phyloP scores from a whole-genome alignment of 495 filamentous ascomycete species.

The Monascus purpureus region DNA sequence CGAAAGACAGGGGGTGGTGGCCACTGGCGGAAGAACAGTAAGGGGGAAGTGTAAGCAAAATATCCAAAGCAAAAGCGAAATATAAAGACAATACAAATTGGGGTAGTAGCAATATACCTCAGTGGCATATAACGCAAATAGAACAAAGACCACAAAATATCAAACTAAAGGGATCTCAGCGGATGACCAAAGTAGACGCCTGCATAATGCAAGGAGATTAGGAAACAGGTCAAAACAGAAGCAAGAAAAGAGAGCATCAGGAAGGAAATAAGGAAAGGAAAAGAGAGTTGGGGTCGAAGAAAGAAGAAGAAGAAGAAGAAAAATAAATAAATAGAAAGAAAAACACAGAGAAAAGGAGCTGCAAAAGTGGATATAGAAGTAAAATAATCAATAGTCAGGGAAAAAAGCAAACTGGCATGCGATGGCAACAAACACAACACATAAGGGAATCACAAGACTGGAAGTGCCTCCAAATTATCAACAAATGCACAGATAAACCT shows the following conservation, averaged over 20 bases:
- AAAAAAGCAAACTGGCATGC: too few relatives aligned
- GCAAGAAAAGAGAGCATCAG: slow-evolving; percentile 13
- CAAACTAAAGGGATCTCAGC: slow-evolving; percentile 23
- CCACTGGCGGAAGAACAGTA: not conserved
- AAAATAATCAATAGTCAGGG: too few relatives aligned
- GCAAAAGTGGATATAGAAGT: slow-evolving; percentile 1
- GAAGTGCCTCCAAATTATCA: too few relatives aligned
- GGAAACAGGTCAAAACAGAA: slow-evolving; percentile 16
- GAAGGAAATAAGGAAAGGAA: slow-evolving; percentile 19
- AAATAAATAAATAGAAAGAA: slow-evolving; percentile 6
- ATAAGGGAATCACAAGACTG: too few relatives aligned
- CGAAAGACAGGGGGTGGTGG: not conserved
- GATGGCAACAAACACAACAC: not conserved
- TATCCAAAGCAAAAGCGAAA: slow-evolving; percentile 5
- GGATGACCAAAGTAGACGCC: slow-evolving; percentile 33
- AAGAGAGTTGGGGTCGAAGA: too few relatives aligned
- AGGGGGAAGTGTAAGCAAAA: not conserved
- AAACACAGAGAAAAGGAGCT: not conserved
- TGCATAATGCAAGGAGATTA: slow-evolving; percentile 34
- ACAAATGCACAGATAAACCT: too few relatives aligned
- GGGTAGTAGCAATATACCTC: slow-evolving; percentile 7
- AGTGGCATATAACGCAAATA: slow-evolving; percentile 12
- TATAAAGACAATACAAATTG: slow-evolving; percentile 1
- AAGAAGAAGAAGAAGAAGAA: too few relatives aligned
- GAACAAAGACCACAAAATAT: slow-evolving; percentile 16